These are phyloP conservation scores for Hymenoscyphus fraxineus DNA, from an alignment of 2,329 filamentous ascomycete species.

Conservation along the genomic window DNA sequence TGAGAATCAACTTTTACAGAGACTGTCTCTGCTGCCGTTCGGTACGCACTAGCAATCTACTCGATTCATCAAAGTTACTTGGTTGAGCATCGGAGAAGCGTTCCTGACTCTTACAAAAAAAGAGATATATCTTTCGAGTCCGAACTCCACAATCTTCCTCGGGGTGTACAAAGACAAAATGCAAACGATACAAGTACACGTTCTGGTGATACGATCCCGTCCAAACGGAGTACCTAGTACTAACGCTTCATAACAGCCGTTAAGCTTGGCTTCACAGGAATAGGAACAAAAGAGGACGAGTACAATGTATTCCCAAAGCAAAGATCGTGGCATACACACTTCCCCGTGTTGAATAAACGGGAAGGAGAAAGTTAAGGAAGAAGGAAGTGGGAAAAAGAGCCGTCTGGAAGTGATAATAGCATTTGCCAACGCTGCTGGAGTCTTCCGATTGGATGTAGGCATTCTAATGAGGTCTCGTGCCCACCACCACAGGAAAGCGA, in stretches of 20 bases:
- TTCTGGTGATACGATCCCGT: background rate
- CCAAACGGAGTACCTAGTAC: background rate
- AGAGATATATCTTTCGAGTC: background rate
- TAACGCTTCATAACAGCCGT: background rate
- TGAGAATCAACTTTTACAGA: background rate
- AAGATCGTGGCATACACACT: conserved; percentile 1
- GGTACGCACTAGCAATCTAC: too few relatives aligned
- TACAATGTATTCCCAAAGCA: background rate
- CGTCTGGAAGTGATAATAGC: background rate
- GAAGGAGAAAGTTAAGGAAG: background rate
- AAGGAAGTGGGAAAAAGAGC: background rate
- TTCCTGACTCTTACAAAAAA: background rate
- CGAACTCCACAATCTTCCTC: background rate
- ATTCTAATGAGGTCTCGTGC: background rate
- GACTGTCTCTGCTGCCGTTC: too few relatives aligned
- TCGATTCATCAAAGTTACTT: too few relatives aligned
- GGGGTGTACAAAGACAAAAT: background rate
- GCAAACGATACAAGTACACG: background rate
- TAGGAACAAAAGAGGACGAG: background rate
- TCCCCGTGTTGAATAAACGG: background rate
- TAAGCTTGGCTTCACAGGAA: background rate
- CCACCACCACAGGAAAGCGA: background rate
- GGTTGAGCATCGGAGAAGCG: background rate
- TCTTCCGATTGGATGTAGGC: background rate
- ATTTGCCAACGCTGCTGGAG: background rate